These are phyloP conservation scores for Elsinoe ampelina DNA, from an alignment of 2,329 filamentous ascomycete genomes.

Conservation along the genomic window DNA sequence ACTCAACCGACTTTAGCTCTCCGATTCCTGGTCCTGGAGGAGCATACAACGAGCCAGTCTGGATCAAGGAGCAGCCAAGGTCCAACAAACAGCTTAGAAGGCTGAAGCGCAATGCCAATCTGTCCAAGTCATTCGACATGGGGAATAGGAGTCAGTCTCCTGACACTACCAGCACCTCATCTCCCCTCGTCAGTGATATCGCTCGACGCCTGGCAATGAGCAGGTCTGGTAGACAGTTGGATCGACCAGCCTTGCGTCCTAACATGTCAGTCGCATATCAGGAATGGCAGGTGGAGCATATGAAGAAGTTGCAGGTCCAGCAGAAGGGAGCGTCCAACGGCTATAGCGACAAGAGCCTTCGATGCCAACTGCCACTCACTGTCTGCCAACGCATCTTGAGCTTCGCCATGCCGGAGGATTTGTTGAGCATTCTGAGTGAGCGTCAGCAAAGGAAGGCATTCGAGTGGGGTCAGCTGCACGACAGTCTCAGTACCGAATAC, in stretches of 20 bases:
- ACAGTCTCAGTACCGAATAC: slow-evolving; percentile 25
- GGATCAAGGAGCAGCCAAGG: background rate
- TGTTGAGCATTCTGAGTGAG: slow-evolving; percentile 23
- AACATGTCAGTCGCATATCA: slow-evolving; percentile 15
- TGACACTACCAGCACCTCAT: background rate
- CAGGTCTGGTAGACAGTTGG: background rate
- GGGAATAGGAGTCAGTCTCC: background rate
- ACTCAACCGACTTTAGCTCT: slow-evolving; percentile 6
- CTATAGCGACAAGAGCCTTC: slow-evolving; percentile 21
- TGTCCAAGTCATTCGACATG: background rate
- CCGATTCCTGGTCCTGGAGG: background rate
- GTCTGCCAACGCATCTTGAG: slow-evolving; percentile 27
- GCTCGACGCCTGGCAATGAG: background rate
- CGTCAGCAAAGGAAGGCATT: slow-evolving; percentile 26
- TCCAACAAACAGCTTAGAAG: slow-evolving; percentile 1
- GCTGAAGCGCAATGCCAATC: background rate
- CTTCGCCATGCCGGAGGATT: slow-evolving; percentile 19
- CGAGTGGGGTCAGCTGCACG: slow-evolving; percentile 27
- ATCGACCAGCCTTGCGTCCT: background rate
- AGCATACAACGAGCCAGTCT: background rate
- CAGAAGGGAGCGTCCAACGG: slow-evolving; percentile 14
- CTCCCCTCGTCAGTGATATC: background rate
- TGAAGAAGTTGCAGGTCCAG: slow-evolving; percentile 14
- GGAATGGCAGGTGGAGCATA: slow-evolving; percentile 21
- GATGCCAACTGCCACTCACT: slow-evolving; percentile 24